Base-by-base conservation (phyloP, 495 filamentous ascomycete species). In the Lasiosphaeris hirsuta region DNA sequence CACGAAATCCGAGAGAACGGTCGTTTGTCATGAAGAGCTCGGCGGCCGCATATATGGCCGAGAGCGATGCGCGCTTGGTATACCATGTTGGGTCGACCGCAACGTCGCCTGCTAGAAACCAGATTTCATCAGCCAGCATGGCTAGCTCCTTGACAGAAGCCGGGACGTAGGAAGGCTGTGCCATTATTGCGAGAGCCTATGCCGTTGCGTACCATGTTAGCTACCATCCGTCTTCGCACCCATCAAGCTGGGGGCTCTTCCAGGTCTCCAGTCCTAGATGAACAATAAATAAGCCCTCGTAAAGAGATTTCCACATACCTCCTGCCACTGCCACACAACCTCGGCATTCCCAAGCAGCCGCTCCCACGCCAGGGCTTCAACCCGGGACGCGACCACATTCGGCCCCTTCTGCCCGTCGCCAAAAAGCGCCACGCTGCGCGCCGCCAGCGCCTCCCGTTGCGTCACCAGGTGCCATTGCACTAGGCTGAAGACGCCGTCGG, bases 11-110 rank as follows among this genome's bases (percentile, higher is more conserved):
- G 0, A 76, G 68, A 0, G 83, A 88, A 53, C 69, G 72, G 68
- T 97, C 95, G 43, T 87, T 87, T 13, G 91, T 97, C 92, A 97
- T 96, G 71, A 92, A 92, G 3, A 96, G 75, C 71, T 98, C 94
- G 30, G 87, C 83, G 39, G 85, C 87, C 19, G 90, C 88, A 67
- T 97, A 98, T 61, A 96, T 84, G 10, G 84, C 78, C 3, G 87
- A 82, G 5, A 97, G 76, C 1, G 83, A 84, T 6, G 86, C 83
- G 6, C 94, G 85, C 69, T 94, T 94, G 53, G 91, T 89, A 68
- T 97, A 98, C 94, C 94, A 97, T 10, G 81, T 81, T 0, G 84
- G 80, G 66, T 97, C 92, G 59, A 96, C 88, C 11, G 84, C 82
- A 4, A 73, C 74, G 69, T 97, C 95, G 41, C 90, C 90, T 0